These are phyloP conservation scores for Thalassiosira hispida DNA, from an alignment of 352 stramenopile species.

Conservation along the genomic window DNA sequence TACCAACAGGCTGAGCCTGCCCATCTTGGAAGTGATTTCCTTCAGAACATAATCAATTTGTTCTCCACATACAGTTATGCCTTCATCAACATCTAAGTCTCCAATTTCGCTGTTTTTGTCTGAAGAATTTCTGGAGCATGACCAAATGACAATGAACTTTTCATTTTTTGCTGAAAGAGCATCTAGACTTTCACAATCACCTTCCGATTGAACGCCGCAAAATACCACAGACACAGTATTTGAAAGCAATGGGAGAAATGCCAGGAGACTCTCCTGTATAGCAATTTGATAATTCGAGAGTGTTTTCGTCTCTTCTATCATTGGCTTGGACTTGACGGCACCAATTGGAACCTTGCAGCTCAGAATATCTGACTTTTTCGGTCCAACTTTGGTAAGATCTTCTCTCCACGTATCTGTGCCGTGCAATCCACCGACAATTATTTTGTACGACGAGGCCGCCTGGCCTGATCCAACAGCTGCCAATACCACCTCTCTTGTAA, in stretches of 20 bases:
- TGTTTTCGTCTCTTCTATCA: not conserved
- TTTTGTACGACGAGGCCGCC: constrained; percentile 44
- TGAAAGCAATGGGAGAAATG: constrained; percentile 1
- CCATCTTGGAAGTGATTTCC: constrained; percentile 3
- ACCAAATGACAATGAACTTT: constrained; percentile 13
- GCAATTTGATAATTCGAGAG: constrained; percentile 6
- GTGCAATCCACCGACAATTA: constrained; percentile 70
- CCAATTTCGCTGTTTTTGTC: not conserved
- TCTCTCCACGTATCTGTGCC: constrained; percentile 47
- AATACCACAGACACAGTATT: constrained; percentile 11
- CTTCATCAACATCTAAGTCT: not conserved
- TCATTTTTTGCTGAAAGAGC: not conserved
- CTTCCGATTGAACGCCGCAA: not conserved
- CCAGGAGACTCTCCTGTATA: constrained; percentile 13
- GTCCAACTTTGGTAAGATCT: constrained; percentile 33
- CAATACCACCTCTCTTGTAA: constrained; percentile 13
- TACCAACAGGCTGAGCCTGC: constrained; percentile 6
- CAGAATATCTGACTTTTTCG: not conserved
- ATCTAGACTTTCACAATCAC: constrained; percentile 19
- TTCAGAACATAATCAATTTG: not conserved
- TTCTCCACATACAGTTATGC: constrained; percentile 10
- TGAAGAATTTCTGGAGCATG: constrained; percentile 6
- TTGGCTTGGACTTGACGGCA: not conserved
- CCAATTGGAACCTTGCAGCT: not conserved
- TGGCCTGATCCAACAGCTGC: not conserved